Percentiles rank a stretch among this genome's conserved stretches.
Evolutionary conservation across 78 protist species (phyloP).

Genomic region (Tieghemostelium lacteum): DNA sequence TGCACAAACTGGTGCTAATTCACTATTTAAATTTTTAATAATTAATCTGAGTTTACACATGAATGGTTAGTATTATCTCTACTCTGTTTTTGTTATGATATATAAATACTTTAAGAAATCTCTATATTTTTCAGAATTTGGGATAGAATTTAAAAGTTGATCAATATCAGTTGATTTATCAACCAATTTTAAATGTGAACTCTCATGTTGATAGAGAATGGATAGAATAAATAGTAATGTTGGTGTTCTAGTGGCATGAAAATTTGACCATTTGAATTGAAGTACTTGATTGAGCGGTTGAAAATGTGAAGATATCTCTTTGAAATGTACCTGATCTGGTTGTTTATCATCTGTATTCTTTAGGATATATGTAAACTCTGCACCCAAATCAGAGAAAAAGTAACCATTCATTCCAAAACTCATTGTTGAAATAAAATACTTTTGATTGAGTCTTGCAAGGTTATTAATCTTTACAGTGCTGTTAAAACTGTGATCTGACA

Average conservation of each 20-base stretch:
- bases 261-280: slow-evolving; percentile 3
- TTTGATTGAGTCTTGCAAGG: slow-evolving; percentile 39
- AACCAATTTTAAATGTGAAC: background rate
- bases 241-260: background rate
- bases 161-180: background rate
- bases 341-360: slow-evolving; percentile 11
- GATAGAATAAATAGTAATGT: slow-evolving; percentile 5
- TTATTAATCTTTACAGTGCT: slow-evolving; percentile 21
- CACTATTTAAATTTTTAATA: background rate
- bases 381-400: slow-evolving; percentile 84
- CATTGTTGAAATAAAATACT: slow-evolving; percentile 59
- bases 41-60: background rate
- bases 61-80: background rate
- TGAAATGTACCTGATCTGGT: background rate
- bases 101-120: background rate
- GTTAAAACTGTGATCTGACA: slow-evolving; percentile 11
- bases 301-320: background rate
- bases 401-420: slow-evolving; percentile 78
- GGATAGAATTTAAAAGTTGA: background rate
- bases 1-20: slow-evolving; percentile 77
- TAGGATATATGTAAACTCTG: slow-evolving; percentile 12
- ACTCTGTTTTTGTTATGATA: too few species aligned
- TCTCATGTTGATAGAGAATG: slow-evolving; percentile 10
- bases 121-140: background rate
- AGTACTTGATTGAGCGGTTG: background rate